These are phyloP conservation scores for Saussurea involucrata DNA, from an alignment of 129 eudicot species.

Conservation along the genomic window DNA sequence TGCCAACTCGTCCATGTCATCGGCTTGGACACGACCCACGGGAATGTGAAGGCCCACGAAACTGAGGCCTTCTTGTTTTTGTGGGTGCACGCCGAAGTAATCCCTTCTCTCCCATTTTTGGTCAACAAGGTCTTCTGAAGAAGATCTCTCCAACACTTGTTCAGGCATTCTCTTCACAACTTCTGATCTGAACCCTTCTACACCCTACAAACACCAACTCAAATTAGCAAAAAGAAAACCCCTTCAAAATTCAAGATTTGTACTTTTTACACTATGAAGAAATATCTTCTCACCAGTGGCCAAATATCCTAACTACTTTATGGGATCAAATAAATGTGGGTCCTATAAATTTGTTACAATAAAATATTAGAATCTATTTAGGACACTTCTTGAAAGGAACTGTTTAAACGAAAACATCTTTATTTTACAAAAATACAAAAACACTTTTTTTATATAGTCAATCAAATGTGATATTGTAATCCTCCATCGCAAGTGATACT, in stretches of 20 bases:
- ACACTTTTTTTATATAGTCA: background rate
- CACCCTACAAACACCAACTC: conserved; percentile 55
- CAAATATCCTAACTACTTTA: background rate
- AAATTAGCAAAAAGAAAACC: conserved; percentile 14
- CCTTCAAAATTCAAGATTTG: background rate
- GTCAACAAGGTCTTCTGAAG: conserved; percentile 67
- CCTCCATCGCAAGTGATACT: background rate
- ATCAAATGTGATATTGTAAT: background rate
- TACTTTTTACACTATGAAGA: background rate
- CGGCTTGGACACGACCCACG: conserved; percentile 91
- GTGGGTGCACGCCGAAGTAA: conserved; percentile 78
- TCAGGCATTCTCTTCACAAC: conserved; percentile 92
- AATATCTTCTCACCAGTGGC: too few relatives aligned
- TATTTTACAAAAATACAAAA: too few relatives aligned
- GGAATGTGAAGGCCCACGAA: conserved; percentile 90
- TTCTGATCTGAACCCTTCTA: conserved; percentile 83
- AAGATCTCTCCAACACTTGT: conserved; percentile 61
- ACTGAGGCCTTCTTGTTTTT: conserved; percentile 84
- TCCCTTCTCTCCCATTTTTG: conserved; percentile 87
- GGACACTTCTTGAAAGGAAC: background rate
- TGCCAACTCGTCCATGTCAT: conserved; percentile 91
- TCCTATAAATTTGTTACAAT: background rate
- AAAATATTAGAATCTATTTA: background rate
- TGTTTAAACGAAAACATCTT: background rate
- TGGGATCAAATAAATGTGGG: background rate